Base-by-base conservation (phyloP, 2,329 filamentous ascomycete genomes). In the Sclerotinia glacialis region DNA sequence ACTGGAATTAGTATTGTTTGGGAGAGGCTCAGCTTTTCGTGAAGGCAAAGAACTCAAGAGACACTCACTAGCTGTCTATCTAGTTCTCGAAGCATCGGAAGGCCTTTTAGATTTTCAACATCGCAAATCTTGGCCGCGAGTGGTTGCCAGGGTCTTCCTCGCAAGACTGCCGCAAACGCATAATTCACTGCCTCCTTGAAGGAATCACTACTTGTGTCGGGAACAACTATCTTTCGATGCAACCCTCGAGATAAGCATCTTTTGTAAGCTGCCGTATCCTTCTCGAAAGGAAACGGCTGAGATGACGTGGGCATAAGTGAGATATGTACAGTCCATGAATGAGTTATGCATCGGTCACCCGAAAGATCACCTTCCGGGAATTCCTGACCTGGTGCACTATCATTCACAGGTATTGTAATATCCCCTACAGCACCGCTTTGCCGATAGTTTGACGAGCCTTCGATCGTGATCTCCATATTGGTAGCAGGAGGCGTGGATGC, bases 261-360 rank as follows among this genome's bases (percentile, higher is more conserved):
- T 72, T 86, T 86, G 75, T 87, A 87, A 5, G 85, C 84, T 50
- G 80, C 83, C 18, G 85, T 86, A 70, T 86, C 84, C 72, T 85
- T 85, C 75, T 87, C 85, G 72, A 87, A 87, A 0, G 85, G 85
- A 69, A 86, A 86, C 5, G 84, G 82, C 66, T 83, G 81, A 44
- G 80, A 80, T 16, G 78, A 79, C 56, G 80, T 82, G 5, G 85
- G 85, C 47, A 87, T 78, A 16, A 87, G 79, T 2, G 85, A 87
- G 46, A 87, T 79, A 71, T 87, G 85, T 37, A 87, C 83, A 1
- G 85, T 86, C 85, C 85, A 87, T 6, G 79, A 76, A 64, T 77
- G 78, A 23, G 77, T 74, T 16, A 69, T 72, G n/a, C 72, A 70
- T 23, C 70, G 71, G n/a, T 71, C 53, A 60, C 53, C 67, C 21